phyloP scores from a whole-genome alignment of 768 basidiomycete species.

The Paxillus involutus region DNA sequence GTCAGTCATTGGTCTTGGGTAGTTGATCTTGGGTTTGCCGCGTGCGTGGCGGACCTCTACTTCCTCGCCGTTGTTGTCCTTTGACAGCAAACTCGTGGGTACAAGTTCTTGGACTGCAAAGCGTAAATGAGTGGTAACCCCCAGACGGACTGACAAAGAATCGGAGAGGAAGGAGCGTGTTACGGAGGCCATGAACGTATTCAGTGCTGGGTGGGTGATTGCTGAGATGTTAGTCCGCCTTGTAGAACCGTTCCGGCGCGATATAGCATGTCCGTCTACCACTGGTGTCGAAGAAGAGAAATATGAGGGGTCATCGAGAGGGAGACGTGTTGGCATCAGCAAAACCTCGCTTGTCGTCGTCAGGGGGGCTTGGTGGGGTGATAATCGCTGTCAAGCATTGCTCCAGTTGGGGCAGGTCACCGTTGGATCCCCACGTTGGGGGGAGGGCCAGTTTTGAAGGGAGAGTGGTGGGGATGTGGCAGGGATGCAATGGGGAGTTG shows the following conservation, averaged over 20 bases:
- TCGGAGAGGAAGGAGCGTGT: constrained; percentile 71
- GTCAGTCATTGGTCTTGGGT: too few species aligned
- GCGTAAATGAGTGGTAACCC: background rate
- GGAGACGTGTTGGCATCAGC: constrained; percentile 90
- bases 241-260: constrained; percentile 94
- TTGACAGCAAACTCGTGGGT: constrained; percentile 54
- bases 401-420: too few species aligned
- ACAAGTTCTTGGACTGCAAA: constrained; percentile 70
- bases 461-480: too few species aligned
- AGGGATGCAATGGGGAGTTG: too few species aligned
- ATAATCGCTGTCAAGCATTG: too few species aligned
- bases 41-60: too few species aligned
- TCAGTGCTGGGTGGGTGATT: constrained; percentile 91
- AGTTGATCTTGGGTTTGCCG: too few species aligned
- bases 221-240: constrained; percentile 88
- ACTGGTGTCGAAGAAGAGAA: constrained; percentile 98
- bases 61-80: too few species aligned
- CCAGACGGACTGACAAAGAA: constrained; percentile 43
- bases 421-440: too few species aligned
- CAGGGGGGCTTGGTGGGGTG: too few species aligned
- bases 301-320: constrained; percentile 94
- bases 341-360: too few species aligned
- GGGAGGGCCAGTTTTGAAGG: too few species aligned
- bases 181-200: constrained; percentile 97
- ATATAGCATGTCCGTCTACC: constrained; percentile 93